Conservation (phyloP, 176 grass and related monocot genomes). For the Hsuehochloa calcarea region DNA sequence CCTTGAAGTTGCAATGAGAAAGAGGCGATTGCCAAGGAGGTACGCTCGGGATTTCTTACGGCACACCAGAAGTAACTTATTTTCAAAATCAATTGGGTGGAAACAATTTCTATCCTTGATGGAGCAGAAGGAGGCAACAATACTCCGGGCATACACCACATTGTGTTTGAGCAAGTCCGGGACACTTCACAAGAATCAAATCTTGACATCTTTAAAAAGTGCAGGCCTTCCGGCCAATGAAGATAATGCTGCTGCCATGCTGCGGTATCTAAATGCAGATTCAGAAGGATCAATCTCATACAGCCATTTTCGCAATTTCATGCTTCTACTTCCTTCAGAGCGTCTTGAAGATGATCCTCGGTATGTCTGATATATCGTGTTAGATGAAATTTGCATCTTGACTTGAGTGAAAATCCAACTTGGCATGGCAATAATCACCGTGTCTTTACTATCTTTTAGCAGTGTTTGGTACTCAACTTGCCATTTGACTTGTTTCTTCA, state of each 20-base stretch:
- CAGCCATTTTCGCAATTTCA: conserved; percentile 96
- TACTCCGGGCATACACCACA: conserved; percentile 88
- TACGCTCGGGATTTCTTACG: conserved; percentile 82
- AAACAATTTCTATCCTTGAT: conserved; percentile 94
- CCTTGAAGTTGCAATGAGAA: conserved; percentile 93
- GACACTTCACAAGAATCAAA: conserved; percentile 94
- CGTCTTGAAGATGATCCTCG: conserved; percentile 94
- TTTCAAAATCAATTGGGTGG: conserved; percentile 96
- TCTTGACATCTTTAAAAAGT: conserved; percentile 73
- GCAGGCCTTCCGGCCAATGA: conserved; percentile 87
- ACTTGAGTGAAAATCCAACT: not conserved
- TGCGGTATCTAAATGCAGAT: conserved; percentile 82
- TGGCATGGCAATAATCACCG: not conserved
- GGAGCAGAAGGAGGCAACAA: conserved; percentile 98
- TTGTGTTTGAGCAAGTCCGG: conserved; percentile 95
- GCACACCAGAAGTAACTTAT: conserved; percentile 75
- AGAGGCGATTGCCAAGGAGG: conserved; percentile 69
- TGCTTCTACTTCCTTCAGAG: conserved; percentile 93
- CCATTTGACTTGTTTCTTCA: conserved; percentile 33
- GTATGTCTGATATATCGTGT: conserved; percentile 38
- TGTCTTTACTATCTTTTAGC: not conserved
- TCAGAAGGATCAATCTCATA: conserved; percentile 85
- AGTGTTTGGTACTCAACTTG: conserved; percentile 7
- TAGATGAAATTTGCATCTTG: conserved; percentile 18
- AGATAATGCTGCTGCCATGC: conserved; percentile 91